Base-by-base conservation (phyloP, 352 stramenopile species). In the Phytophthora niederhauseri region DNA sequence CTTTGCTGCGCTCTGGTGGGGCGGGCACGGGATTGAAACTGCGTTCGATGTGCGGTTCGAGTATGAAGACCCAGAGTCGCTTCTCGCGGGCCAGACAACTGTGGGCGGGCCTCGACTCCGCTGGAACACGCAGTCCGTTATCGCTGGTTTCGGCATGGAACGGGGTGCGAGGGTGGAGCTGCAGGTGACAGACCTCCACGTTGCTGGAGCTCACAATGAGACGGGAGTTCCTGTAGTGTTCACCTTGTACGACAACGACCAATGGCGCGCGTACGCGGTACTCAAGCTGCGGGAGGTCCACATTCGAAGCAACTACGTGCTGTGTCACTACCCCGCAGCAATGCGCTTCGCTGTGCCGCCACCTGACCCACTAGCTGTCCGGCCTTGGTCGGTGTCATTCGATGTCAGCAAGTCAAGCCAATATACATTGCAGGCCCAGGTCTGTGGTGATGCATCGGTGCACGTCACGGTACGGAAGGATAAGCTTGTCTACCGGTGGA, bases 61-160 rank as follows among this genome's bases (percentile, higher is more conserved):
- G 38, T 70, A 66, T 61, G 52, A 73, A 8, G 43, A 68, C 12
- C 19, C 61, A 5, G 26, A 15, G n/a, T 41, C 34, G 11, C n/a
- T 58, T 3, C 4, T 61, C 20, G 14, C 49, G 4, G 43, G 20
- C 14, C 54, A 58, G 19, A 50, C 45, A 43, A 56, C 60, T 6
- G 38, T 61, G 49, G 49, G 55, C 11, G 45, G 56, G 6, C 38
- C 57, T 38, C 70, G 76, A 30, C 34, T 82, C 36, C 81, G 78
- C 7, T 93, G 85, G 82, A 93, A 93, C 69, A 90, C 85, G 17
- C 75, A 75, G 54, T 81, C 77, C 14, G 38, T 87, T n/a, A 46
- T 91, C n/a, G 60, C 78, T 15, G 69, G 70, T 17, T 91, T 91
- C 50, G 81, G 81, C 38, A 84, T 93, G 73, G 84, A 93, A 43